Percentiles rank a stretch among this genome's conserved stretches.
phyloP scores from a whole-genome alignment of 1,284 basidiomycete genomes.

The Volvariella surrecta region DNA sequence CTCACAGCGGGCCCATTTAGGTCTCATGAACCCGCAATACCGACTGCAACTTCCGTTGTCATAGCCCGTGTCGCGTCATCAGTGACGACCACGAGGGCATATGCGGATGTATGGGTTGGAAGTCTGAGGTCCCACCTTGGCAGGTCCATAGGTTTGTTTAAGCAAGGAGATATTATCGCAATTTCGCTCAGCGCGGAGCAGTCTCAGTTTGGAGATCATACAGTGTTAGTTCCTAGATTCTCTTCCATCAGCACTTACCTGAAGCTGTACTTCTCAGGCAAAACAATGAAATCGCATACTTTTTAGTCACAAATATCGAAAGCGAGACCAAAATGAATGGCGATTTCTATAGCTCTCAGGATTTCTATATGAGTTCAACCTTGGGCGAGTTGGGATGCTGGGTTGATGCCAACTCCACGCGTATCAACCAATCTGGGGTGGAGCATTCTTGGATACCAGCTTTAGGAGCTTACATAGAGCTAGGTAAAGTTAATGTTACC shows the following conservation, averaged over 20 bases:
- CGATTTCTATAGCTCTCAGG: conserved; percentile 21
- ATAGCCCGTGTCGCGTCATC: conserved; percentile 83
- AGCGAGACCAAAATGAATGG: conserved; percentile 42
- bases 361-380: conserved; percentile 40
- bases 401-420: conserved; percentile 68
- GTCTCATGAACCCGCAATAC: conserved; percentile 49
- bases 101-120: conserved; percentile 64
- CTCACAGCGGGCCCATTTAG: conserved; percentile 48
- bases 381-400: conserved; percentile 80
- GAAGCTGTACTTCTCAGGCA: too few relatives aligned
- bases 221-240: conserved; percentile 79
- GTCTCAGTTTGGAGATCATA: conserved; percentile 20
- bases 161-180: conserved; percentile 76
- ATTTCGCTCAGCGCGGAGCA: conserved; percentile 57
- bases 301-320: conserved; percentile 74
- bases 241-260: too few relatives aligned
- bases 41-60: conserved; percentile 66
- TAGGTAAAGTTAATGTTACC: too few relatives aligned
- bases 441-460: conserved; percentile 38
- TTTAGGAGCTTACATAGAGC: conserved; percentile 37
- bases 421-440: conserved; percentile 73
- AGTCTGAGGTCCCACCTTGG: conserved; percentile 68
- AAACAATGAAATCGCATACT: conserved; percentile 54
- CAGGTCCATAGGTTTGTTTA: conserved; percentile 51
- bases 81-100: conserved; percentile 63